Conservation (phyloP, 2,329 filamentous ascomycete species). For the Fusarium staphyleae region DNA sequence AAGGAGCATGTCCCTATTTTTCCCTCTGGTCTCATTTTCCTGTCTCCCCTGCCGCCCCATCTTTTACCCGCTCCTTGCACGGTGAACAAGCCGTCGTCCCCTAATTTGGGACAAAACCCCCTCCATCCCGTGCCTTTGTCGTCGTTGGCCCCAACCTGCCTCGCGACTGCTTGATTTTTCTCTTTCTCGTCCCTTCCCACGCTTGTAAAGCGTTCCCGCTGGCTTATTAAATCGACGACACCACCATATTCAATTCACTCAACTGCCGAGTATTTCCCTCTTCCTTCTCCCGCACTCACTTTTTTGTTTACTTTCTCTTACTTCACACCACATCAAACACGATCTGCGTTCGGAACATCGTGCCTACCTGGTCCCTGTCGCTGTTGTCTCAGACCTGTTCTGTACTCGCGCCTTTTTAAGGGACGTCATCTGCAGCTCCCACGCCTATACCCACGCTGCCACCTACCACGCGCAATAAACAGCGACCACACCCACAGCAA, state of each 20-base stretch:
- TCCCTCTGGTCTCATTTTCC: background rate
- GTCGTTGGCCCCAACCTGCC: conserved; percentile 34
- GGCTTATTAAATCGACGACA: conserved; percentile 31
- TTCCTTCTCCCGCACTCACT: conserved; percentile 13
- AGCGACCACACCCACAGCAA: conserved; percentile 32
- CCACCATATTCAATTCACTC: background rate
- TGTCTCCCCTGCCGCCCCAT: conserved; percentile 20
- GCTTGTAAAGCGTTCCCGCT: conserved; percentile 12
- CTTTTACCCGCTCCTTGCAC: conserved; percentile 42
- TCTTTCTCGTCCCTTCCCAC: conserved; percentile 26
- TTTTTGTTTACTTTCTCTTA: conserved; percentile 10
- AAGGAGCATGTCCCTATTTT: conserved; percentile 19
- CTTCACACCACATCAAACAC: conserved; percentile 11
- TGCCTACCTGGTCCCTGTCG: conserved; percentile 17
- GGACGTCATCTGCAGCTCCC: conserved; percentile 41
- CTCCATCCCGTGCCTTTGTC: conserved; percentile 38
- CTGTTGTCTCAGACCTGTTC: conserved; percentile 30
- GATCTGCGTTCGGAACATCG: conserved; percentile 1
- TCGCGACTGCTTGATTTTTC: conserved; percentile 15
- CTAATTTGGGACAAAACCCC: conserved; percentile 37
- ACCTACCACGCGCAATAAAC: conserved; percentile 24
- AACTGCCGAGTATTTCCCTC: conserved; percentile 13
- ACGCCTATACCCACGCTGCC: conserved; percentile 12
- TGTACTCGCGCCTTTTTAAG: conserved; percentile 27
- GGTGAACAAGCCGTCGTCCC: conserved; percentile 30